phyloP scores from a whole-genome alignment of 2,329 filamentous ascomycete species.

The Microdochium bolleyi region DNA sequence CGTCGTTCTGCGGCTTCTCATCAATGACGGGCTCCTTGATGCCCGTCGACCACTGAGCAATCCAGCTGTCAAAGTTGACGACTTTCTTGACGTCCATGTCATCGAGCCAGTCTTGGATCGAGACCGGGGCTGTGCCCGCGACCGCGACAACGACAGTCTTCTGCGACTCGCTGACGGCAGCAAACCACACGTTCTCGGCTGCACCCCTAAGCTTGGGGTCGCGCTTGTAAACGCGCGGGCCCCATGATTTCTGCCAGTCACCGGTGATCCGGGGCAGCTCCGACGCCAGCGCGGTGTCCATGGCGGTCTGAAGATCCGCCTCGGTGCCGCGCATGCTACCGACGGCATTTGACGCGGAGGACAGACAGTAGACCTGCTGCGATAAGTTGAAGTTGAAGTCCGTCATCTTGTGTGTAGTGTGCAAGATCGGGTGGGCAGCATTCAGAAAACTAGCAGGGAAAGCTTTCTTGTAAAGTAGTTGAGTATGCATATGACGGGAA shows the following conservation, averaged over 20 bases:
- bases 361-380: background rate
- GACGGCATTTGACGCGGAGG: background rate
- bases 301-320: background rate
- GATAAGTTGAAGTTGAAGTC: background rate
- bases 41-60: background rate
- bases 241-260: constrained; percentile 1
- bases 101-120: background rate
- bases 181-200: constrained; percentile 1
- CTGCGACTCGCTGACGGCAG: background rate
- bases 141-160: background rate
- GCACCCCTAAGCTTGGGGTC: background rate
- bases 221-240: background rate
- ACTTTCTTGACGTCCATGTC: background rate
- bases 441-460: no score
- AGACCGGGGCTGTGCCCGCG: background rate
- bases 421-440: no score
- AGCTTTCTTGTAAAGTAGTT: no score
- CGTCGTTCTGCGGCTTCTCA: background rate
- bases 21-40: background rate
- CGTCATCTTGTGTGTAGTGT: no score
- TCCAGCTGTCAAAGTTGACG: background rate
- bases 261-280: background rate
- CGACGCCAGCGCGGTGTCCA: background rate
- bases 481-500: no score
- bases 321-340: constrained; percentile 5